These are phyloP conservation scores for Hygrophoropsis aurantiaca DNA, from an alignment of 768 basidiomycete genomes.

Conservation along the genomic window DNA sequence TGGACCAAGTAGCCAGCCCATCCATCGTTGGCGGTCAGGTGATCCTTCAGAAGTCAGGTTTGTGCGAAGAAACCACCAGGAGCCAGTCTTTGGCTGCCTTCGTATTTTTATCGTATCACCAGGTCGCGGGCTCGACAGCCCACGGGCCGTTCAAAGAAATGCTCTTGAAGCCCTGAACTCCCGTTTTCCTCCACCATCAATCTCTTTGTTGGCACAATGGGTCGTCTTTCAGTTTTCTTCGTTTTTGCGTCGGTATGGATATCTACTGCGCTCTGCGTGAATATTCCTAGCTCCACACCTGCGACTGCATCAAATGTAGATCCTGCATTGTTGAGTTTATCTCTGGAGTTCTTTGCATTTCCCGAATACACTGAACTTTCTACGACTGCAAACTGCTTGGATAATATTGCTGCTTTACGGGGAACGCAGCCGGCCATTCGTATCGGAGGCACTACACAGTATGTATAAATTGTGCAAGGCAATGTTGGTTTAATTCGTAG, in stretches of 20 bases:
- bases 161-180: too few species aligned
- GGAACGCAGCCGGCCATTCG: slow-evolving; percentile 33
- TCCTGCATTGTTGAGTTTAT: slow-evolving; percentile 32
- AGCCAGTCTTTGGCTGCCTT: too few species aligned
- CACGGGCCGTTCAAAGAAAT: too few species aligned
- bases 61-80: too few species aligned
- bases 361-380: slow-evolving; percentile 32
- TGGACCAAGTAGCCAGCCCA: too few species aligned
- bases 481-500: not conserved
- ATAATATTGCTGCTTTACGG: slow-evolving; percentile 28
- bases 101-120: too few species aligned
- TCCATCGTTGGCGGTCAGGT: too few species aligned
- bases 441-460: slow-evolving; percentile 41
- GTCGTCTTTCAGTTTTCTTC: not conserved
- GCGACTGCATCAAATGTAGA: slow-evolving; percentile 25
- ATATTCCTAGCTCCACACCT: slow-evolving; percentile 27
- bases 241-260: not conserved
- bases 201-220: too few species aligned
- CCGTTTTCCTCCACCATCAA: too few species aligned
- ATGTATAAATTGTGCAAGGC: slow-evolving; percentile 5
- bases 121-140: too few species aligned
- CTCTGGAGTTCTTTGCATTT: slow-evolving; percentile 40
- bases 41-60: too few species aligned
- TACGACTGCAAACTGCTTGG: slow-evolving; percentile 33
- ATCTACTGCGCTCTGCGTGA: slow-evolving; percentile 2